These are phyloP conservation scores for Ophiocordyceps camponoti-floridani DNA, from an alignment of 2,329 filamentous ascomycete genomes.

Conservation along the genomic window DNA sequence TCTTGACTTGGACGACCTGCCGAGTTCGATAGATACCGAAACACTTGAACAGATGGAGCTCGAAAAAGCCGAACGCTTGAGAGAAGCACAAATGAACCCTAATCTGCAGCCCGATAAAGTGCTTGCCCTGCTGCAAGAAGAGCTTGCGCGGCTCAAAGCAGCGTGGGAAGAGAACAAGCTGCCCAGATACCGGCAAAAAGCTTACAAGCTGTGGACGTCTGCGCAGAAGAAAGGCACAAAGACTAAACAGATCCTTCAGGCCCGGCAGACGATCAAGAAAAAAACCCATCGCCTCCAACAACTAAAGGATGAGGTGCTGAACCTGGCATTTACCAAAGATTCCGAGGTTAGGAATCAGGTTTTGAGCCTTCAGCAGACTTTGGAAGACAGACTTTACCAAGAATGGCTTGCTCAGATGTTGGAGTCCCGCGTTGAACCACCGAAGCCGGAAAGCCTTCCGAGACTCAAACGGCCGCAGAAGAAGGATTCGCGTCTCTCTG, in stretches of 20 bases:
- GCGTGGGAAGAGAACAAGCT: slow-evolving; percentile 42
- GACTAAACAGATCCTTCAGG: slow-evolving; percentile 20
- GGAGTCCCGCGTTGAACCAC: slow-evolving; percentile 19
- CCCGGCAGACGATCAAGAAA: slow-evolving; percentile 21
- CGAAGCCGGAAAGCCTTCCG: slow-evolving; percentile 13
- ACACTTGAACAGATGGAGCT: slow-evolving; percentile 43
- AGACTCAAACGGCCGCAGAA: slow-evolving; percentile 3
- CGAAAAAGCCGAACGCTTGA: slow-evolving; percentile 11
- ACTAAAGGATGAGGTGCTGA: slow-evolving; percentile 31
- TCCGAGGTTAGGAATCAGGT: slow-evolving; percentile 37
- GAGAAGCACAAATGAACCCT: background rate
- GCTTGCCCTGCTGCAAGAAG: slow-evolving; percentile 31
- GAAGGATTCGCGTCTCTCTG: slow-evolving; percentile 1
- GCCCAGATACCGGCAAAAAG: slow-evolving; percentile 34
- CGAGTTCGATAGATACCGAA: slow-evolving; percentile 27
- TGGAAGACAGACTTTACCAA: slow-evolving; percentile 40
- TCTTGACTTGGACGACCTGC: slow-evolving; percentile 20
- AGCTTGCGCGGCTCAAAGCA: slow-evolving; percentile 28
- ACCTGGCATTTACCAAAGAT: slow-evolving; percentile 31
- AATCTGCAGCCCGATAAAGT: slow-evolving; percentile 27
- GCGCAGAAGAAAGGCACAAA: slow-evolving; percentile 25
- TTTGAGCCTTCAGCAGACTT: slow-evolving; percentile 40
- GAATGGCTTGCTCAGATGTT: slow-evolving; percentile 31
- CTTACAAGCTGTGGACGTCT: slow-evolving; percentile 41
- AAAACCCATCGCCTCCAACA: slow-evolving; percentile 36